Conservation (phyloP, 805 yeast species). For the Nakazawaea anatomiae region DNA sequence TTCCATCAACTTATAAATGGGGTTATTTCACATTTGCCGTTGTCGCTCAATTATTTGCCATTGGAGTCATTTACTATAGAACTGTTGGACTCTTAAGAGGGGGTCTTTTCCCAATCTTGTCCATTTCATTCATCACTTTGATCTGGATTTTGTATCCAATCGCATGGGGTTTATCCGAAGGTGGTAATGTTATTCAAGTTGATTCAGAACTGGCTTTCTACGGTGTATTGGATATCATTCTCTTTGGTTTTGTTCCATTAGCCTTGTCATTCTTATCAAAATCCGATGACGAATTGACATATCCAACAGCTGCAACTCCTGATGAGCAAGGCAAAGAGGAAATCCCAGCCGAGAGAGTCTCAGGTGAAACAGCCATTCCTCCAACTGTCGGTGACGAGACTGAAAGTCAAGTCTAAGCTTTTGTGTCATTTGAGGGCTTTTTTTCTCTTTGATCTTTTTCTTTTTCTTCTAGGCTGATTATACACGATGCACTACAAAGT, state of each 20-base stretch:
- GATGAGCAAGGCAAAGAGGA: not conserved
- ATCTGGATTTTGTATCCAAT: conserved; percentile 47
- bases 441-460: not conserved
- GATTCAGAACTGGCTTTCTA: conserved; percentile 55
- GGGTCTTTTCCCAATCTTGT: conserved; percentile 3
- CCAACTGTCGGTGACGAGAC: not conserved
- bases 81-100: conserved; percentile 3
- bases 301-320: conserved; percentile 2
- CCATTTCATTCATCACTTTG: conserved; percentile 20
- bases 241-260: conserved; percentile 24
- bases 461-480: not conserved
- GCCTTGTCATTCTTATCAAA: conserved; percentile 14
- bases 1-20: conserved; percentile 56
- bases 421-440: not conserved
- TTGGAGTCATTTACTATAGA: conserved; percentile 16
- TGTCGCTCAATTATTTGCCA: conserved; percentile 34
- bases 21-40: conserved; percentile 59
- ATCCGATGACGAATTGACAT: conserved; percentile 10
- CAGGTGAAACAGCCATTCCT: conserved; percentile 11
- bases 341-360: conserved; percentile 2
- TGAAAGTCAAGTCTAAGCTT: not conserved
- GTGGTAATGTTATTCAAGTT: conserved; percentile 56
- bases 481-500: not conserved
- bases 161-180: conserved; percentile 52
- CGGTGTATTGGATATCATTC: conserved; percentile 49